These are phyloP conservation scores for Boletus semigastroideus DNA, from an alignment of 1,284 basidiomycete genomes.

Conservation along the genomic window DNA sequence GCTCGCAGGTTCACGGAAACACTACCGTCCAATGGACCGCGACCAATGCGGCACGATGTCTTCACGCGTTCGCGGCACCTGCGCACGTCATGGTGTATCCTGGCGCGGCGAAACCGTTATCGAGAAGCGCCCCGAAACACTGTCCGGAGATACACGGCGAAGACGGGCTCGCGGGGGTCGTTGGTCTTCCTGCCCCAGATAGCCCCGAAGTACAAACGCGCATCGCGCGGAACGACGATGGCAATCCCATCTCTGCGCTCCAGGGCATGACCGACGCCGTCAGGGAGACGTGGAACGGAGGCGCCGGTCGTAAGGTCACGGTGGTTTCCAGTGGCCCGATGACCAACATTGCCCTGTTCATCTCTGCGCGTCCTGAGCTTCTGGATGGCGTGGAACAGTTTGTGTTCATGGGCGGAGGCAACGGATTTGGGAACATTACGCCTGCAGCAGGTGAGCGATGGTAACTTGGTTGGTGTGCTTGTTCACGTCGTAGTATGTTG, in stretches of 20 bases:
- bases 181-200: slow-evolving; percentile 58
- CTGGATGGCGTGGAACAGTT: slow-evolving; percentile 70
- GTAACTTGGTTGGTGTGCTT: not conserved
- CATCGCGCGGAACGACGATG: slow-evolving; percentile 43
- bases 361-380: slow-evolving; percentile 68
- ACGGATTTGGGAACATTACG: slow-evolving; percentile 80
- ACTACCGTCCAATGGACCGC: slow-evolving; percentile 61
- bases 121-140: slow-evolving; percentile 44
- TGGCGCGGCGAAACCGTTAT: slow-evolving; percentile 67
- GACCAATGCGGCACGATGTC: slow-evolving; percentile 70
- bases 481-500: slow-evolving; percentile 5
- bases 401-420: slow-evolving; percentile 87
- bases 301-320: slow-evolving; percentile 55
- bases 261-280: slow-evolving; percentile 66
- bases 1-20: slow-evolving; percentile 72
- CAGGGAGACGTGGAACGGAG: slow-evolving; percentile 51
- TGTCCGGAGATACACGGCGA: slow-evolving; percentile 77
- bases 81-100: slow-evolving; percentile 58
- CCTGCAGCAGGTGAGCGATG: slow-evolving; percentile 61
- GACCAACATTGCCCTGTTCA: slow-evolving; percentile 83
- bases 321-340: slow-evolving; percentile 77
- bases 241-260: slow-evolving; percentile 49
- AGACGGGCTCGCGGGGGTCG: slow-evolving; percentile 79
- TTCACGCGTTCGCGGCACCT: slow-evolving; percentile 67
- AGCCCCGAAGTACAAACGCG: slow-evolving; percentile 48